Evolutionary conservation across 331 rosid species (phyloP).

Genomic region (Quercus phellos): DNA sequence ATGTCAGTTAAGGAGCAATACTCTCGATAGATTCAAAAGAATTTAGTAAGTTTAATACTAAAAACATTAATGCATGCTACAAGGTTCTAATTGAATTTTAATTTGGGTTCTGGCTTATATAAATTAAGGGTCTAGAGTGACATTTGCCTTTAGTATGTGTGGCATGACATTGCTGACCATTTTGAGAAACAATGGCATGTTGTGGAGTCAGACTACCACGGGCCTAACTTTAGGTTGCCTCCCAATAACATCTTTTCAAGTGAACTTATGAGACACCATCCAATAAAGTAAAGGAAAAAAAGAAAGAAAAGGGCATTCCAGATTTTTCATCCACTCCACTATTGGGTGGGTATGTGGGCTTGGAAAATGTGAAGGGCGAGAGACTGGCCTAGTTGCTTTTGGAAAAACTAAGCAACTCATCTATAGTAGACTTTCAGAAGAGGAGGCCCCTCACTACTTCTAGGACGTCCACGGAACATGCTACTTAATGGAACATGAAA

Average conservation of each 20-base stretch:
- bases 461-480: slow-evolving; percentile 48
- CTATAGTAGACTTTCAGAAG: background rate
- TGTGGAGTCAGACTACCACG: slow-evolving; percentile 28
- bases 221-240: slow-evolving; percentile 32
- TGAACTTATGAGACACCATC: slow-evolving; percentile 15
- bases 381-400: background rate
- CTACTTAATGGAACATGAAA: slow-evolving; percentile 14
- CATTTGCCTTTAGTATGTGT: background rate
- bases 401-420: background rate
- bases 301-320: background rate
- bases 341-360: slow-evolving; percentile 11
- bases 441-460: slow-evolving; percentile 16
- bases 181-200: background rate
- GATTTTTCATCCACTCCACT: slow-evolving; percentile 15
- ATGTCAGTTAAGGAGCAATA: too few species aligned
- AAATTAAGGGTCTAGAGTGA: background rate
- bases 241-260: slow-evolving; percentile 44
- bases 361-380: background rate
- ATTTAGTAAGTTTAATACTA: too few species aligned
- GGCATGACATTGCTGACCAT: slow-evolving; percentile 38
- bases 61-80: too few species aligned
- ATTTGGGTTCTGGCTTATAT: background rate
- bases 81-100: too few species aligned
- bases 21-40: too few species aligned
- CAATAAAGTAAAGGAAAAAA: background rate